A percentile compares a stretch with the other conserved stretches of the same genome.
Evolutionary conservation across 352 stramenopile species (phyloP).

Genomic region (Phytophthora agathidicida): DNA sequence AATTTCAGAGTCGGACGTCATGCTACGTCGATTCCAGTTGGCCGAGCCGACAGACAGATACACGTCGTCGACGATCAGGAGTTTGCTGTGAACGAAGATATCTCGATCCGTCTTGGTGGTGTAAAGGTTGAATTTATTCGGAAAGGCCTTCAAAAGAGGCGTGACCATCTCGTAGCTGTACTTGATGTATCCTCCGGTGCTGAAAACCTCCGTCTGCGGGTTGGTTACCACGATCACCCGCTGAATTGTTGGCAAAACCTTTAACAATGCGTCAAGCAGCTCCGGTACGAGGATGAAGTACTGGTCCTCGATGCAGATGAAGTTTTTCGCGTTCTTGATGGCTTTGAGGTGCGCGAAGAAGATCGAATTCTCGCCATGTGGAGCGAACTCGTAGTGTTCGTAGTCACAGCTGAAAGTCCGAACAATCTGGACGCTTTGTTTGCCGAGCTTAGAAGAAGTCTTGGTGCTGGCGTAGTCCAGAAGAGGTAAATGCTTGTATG

Average conservation of each 20-base stretch:
- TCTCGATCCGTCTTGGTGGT: slow-evolving; percentile 33
- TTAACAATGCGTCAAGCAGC: slow-evolving; percentile 43
- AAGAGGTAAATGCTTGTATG: slow-evolving; percentile 14
- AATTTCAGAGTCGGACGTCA: slow-evolving; percentile 60
- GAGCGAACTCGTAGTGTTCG: slow-evolving; percentile 55
- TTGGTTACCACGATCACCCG: slow-evolving; percentile 53
- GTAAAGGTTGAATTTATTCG: slow-evolving; percentile 34
- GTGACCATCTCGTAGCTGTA: slow-evolving; percentile 55
- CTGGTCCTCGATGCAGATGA: slow-evolving; percentile 31
- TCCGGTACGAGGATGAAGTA: slow-evolving; percentile 46
- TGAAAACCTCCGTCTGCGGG: slow-evolving; percentile 21
- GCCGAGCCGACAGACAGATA: slow-evolving; percentile 56
- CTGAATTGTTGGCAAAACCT: slow-evolving; percentile 47
- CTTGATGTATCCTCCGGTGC: slow-evolving; percentile 39
- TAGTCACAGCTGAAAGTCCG: slow-evolving; percentile 69
- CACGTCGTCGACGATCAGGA: slow-evolving; percentile 62
- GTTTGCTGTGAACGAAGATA: slow-evolving; percentile 59
- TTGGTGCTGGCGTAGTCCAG: slow-evolving; percentile 11
- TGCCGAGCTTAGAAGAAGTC: slow-evolving; percentile 9
- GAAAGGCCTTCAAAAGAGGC: slow-evolving; percentile 33
- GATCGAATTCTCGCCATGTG: slow-evolving; percentile 48
- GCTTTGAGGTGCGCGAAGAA: slow-evolving; percentile 47
- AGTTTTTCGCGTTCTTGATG: slow-evolving; percentile 51
- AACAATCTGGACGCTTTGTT: slow-evolving; percentile 52
- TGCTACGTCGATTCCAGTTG: slow-evolving; percentile 57